These are phyloP conservation scores for Linnemannia elongata DNA, from an alignment of 192 early-diverging fungal genomes.

Conservation along the genomic window DNA sequence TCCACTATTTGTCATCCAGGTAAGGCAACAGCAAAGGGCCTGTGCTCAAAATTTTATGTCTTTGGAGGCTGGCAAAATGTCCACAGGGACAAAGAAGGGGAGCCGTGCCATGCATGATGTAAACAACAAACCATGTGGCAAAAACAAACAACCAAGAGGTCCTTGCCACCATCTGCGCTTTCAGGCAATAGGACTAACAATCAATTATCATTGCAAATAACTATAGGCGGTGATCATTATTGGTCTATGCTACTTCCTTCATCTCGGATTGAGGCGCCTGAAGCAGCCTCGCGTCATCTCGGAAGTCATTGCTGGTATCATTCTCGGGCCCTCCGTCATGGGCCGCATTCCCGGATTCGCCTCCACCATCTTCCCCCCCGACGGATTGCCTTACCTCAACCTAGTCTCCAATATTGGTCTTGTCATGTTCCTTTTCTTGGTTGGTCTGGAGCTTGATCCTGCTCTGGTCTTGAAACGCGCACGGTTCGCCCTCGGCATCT, in stretches of 20 bases:
- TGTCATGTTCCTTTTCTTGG: conserved; percentile 89
- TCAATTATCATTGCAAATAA: neutral
- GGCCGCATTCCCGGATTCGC: conserved; percentile 79
- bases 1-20: conserved; percentile 86
- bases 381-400: conserved; percentile 77
- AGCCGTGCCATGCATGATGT: neutral
- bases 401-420: conserved; percentile 89
- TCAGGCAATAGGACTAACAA: neutral
- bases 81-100: too few species aligned
- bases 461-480: conserved; percentile 67
- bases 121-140: neutral
- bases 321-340: conserved; percentile 89
- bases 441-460: conserved; percentile 89
- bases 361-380: conserved; percentile 78
- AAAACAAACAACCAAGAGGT: neutral
- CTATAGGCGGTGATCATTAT: conserved; percentile 76
- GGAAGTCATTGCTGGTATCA: conserved; percentile 91
- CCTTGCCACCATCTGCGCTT: neutral
- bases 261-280: conserved; percentile 70
- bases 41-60: neutral
- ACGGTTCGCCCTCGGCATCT: conserved; percentile 72
- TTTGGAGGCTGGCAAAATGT: too few species aligned
- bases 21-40: conserved; percentile 22
- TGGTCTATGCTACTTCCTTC: conserved; percentile 77
- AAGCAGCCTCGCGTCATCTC: conserved; percentile 91